Conservation (phyloP, 495 filamentous ascomycete species). For the Platismatia glauca region DNA sequence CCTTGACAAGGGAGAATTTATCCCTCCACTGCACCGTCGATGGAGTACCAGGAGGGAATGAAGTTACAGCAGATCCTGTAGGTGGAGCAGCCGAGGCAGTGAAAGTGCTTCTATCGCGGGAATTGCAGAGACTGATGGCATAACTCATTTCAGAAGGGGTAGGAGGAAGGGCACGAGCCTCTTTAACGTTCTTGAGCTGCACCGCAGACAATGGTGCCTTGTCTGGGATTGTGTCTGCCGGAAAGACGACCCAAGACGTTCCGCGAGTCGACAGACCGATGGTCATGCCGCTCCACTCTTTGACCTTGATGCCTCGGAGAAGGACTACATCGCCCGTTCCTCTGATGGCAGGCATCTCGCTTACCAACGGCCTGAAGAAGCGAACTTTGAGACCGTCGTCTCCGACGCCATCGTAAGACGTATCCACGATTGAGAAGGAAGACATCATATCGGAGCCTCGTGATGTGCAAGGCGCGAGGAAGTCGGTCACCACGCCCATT, state of each 20-base stretch:
- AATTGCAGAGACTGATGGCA: constrained; percentile 22
- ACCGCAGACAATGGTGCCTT: constrained; percentile 25
- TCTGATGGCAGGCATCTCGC: constrained; percentile 32
- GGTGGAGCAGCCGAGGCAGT: constrained; percentile 4
- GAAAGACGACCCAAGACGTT: constrained; percentile 25
- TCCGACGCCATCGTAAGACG: constrained; percentile 26
- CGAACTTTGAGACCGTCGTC: constrained; percentile 42
- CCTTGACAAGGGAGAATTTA: constrained; percentile 58
- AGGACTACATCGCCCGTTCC: constrained; percentile 41
- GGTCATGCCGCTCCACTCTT: constrained; percentile 24
- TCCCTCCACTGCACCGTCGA: constrained; percentile 20
- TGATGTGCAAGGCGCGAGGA: constrained; percentile 26
- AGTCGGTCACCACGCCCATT: constrained; percentile 44
- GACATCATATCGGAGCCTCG: constrained; percentile 32
- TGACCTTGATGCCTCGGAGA: constrained; percentile 36
- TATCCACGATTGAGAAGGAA: constrained; percentile 45
- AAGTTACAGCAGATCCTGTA: constrained; percentile 3
- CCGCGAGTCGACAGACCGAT: constrained; percentile 23
- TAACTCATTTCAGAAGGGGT: constrained; percentile 20
- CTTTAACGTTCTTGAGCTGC: constrained; percentile 28
- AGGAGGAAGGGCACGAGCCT: constrained; percentile 18
- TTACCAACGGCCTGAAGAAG: constrained; percentile 38
- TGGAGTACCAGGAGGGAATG: background rate
- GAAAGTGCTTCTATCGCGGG: constrained; percentile 17
- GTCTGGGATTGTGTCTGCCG: constrained; percentile 23